Conservation (phyloP, 202 grass and related monocot species). For the Digitaria exilis region DNA sequence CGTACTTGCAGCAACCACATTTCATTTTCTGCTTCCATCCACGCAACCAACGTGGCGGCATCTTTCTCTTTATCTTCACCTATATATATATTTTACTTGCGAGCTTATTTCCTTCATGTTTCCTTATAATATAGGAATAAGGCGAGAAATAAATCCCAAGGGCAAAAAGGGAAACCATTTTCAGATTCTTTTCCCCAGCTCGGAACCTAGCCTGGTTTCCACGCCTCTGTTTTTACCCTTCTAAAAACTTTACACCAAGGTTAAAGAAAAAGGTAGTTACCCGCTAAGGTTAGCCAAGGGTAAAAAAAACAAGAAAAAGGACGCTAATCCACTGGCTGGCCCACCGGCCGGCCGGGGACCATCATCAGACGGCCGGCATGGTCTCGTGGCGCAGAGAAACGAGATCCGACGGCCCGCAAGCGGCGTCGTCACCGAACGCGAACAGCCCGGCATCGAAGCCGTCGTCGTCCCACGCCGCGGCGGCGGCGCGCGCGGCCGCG, state of each 20-base stretch:
- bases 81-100: not conserved
- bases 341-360: not conserved
- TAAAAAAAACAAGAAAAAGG: constrained; percentile 1
- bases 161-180: not conserved
- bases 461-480: constrained; percentile 49
- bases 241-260: constrained; percentile 57
- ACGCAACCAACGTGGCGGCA: not conserved
- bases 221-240: constrained; percentile 33
- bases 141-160: not conserved
- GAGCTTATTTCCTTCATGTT: not conserved
- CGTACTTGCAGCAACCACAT: not conserved
- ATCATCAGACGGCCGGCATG: constrained; percentile 67
- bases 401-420: constrained; percentile 47
- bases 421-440: constrained; percentile 36
- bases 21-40: not conserved
- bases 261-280: constrained; percentile 38
- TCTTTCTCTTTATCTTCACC: not conserved
- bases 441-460: constrained; percentile 64
- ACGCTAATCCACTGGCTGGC: constrained; percentile 36
- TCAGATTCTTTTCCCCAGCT: not conserved
- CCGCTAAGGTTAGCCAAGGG: constrained; percentile 55
- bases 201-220: constrained; percentile 20
- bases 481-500: constrained; percentile 3
- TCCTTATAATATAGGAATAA: not conserved
- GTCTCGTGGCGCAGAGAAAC: constrained; percentile 50